These are phyloP conservation scores for Simplicillium aogashimaense DNA, from an alignment of 2,329 filamentous ascomycete species.

Conservation along the genomic window DNA sequence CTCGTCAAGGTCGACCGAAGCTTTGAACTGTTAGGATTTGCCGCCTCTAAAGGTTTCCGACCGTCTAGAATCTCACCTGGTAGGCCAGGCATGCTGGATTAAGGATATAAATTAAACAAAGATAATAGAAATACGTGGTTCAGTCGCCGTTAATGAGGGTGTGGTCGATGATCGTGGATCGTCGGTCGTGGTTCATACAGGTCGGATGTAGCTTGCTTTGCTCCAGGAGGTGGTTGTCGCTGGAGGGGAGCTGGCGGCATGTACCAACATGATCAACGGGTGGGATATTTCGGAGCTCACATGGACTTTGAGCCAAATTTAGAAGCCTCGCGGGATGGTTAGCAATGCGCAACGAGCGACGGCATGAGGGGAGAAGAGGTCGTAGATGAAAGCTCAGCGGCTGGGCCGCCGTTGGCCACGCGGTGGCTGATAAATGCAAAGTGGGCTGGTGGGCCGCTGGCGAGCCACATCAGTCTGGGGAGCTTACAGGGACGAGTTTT, in stretches of 20 bases:
- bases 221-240: conserved; percentile 24
- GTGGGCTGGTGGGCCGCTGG: too few relatives aligned
- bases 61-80: conserved; percentile 32
- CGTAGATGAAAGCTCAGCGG: too few relatives aligned
- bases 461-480: too few relatives aligned
- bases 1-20: conserved; percentile 95
- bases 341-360: too few relatives aligned
- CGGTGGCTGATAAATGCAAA: too few relatives aligned
- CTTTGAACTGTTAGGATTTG: conserved; percentile 30
- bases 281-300: conserved; percentile 15
- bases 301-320: conserved; percentile 15
- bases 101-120: background rate
- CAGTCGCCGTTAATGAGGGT: background rate
- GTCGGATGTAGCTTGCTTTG: conserved; percentile 18
- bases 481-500: too few relatives aligned
- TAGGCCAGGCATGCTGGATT: conserved; percentile 42
- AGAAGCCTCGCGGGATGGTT: too few relatives aligned
- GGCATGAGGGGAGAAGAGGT: too few relatives aligned
- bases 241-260: conserved; percentile 22
- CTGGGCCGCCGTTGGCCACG: too few relatives aligned
- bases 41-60: background rate
- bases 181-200: conserved; percentile 6
- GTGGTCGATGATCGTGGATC: too few relatives aligned
- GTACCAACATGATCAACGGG: conserved; percentile 30
- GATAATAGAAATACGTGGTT: conserved; percentile 5